Evolutionary conservation across 257 asterid genomes (phyloP).

Genomic region (Nicotiana benthamiana): DNA sequence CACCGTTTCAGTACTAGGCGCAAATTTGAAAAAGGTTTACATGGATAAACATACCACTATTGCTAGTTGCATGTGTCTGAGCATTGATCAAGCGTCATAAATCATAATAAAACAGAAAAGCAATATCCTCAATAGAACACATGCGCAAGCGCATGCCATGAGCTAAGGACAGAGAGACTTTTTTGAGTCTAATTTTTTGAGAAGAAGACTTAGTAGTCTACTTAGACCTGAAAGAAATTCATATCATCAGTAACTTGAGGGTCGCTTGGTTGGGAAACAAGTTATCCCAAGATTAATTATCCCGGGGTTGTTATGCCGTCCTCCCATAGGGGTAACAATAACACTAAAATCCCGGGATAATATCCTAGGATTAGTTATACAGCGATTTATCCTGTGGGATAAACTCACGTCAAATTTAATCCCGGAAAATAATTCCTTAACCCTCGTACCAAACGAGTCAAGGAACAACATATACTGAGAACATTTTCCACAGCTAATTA

Average conservation of each 20-base stretch:
- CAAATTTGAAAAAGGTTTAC: not conserved
- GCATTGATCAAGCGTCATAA: not conserved
- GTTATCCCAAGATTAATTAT: too few species aligned
- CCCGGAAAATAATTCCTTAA: too few species aligned
- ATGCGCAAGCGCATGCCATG: not conserved
- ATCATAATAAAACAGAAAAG: not conserved
- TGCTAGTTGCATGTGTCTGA: not conserved
- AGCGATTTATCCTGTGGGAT: too few species aligned
- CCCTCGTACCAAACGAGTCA: not conserved
- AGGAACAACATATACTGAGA: not conserved
- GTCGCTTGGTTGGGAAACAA: too few species aligned
- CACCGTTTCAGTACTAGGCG: not conserved
- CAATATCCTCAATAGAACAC: not conserved
- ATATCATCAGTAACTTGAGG: not conserved
- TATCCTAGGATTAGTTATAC: too few species aligned
- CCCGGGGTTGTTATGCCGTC: too few species aligned
- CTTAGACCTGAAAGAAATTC: not conserved
- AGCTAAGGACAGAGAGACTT: not conserved
- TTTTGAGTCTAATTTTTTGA: not conserved
- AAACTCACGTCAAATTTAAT: too few species aligned
- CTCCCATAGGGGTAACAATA: too few species aligned
- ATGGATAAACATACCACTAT: not conserved
- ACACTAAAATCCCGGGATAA: too few species aligned
- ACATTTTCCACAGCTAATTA: not conserved
- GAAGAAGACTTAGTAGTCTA: not conserved